Percentiles rank a stretch among this genome's conserved stretches.
Evolutionary conservation across 2,329 filamentous ascomycete species (phyloP).

Genomic region (Hawksworthiomyces lignivorus): DNA sequence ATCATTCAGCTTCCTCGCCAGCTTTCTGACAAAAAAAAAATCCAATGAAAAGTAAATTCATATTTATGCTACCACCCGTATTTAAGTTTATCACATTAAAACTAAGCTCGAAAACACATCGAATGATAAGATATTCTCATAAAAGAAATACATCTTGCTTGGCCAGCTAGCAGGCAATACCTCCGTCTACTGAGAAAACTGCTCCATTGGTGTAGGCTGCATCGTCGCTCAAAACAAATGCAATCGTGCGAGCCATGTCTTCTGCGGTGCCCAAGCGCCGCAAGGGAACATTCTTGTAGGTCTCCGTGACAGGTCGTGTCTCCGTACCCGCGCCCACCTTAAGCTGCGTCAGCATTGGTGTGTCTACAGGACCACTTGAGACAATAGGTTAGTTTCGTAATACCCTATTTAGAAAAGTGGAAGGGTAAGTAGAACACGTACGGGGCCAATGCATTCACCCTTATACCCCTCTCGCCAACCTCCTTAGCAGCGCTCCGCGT

Average conservation of each 20-base stretch:
- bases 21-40: too few relatives aligned
- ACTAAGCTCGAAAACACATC: too few relatives aligned
- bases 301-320: not conserved
- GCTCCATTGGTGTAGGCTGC: conserved; percentile 2
- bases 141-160: too few relatives aligned
- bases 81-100: too few relatives aligned
- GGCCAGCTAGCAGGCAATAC: not conserved
- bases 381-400: too few relatives aligned
- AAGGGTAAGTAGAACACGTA: too few relatives aligned
- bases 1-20: too few relatives aligned
- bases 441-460: conserved; percentile 29
- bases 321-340: not conserved
- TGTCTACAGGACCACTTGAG: conserved; percentile 1
- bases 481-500: conserved; percentile 25
- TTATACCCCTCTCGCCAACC: conserved; percentile 33
- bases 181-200: not conserved
- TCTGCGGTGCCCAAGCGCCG: conserved; percentile 1
- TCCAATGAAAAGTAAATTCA: too few relatives aligned
- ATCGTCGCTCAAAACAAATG: conserved; percentile 3
- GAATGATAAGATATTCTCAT: too few relatives aligned
- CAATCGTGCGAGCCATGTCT: conserved; percentile 3
- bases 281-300: conserved; percentile 3
- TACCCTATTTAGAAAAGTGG: too few relatives aligned
- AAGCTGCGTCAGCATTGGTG: conserved; percentile 1
- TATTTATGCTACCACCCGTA: too few relatives aligned